phyloP scores from a whole-genome alignment of 2,329 filamentous ascomycete species.

The Shiraia sp. region DNA sequence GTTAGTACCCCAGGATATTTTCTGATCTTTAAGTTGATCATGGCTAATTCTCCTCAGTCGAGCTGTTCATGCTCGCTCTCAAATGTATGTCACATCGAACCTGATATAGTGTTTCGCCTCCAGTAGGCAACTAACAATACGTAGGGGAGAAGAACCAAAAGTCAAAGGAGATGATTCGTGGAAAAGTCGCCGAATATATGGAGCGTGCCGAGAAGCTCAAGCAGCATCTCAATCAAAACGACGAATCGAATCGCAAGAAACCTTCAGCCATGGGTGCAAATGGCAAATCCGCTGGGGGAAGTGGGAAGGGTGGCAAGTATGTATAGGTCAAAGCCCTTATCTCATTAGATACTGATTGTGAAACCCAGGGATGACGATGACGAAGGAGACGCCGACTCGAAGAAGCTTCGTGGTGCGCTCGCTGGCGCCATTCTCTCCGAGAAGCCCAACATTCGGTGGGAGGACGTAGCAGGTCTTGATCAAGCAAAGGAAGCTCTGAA shows the following conservation, averaged over 20 bases:
- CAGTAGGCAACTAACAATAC: constrained; percentile 16
- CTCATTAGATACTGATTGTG: constrained; percentile 8
- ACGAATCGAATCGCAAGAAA: constrained; percentile 69
- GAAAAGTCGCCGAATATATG: constrained; percentile 96
- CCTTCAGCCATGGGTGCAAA: constrained; percentile 73
- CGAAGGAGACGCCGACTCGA: constrained; percentile 84
- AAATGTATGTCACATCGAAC: constrained; percentile 66
- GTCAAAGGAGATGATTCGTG: constrained; percentile 95
- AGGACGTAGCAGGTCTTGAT: constrained; percentile 95
- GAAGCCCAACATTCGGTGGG: constrained; percentile 95
- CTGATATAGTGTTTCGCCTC: not conserved
- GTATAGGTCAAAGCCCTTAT: constrained; percentile 1
- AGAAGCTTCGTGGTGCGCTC: constrained; percentile 90
- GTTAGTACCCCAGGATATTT: constrained; percentile 27
- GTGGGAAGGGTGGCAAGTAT: constrained; percentile 62
- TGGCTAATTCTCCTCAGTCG: constrained; percentile 57
- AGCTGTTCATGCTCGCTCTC: constrained; percentile 97
- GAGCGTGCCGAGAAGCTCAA: constrained; percentile 98
- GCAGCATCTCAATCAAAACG: constrained; percentile 77
- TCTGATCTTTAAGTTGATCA: not conserved
- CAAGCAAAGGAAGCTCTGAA: constrained; percentile 95
- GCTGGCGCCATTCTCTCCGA: constrained; percentile 92
- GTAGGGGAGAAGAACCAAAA: constrained; percentile 92
- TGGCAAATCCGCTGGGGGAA: constrained; percentile 66
- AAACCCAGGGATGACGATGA: constrained; percentile 56